Base-by-base conservation (phyloP, 345 rosid species). In the Boechera divaricarpa region DNA sequence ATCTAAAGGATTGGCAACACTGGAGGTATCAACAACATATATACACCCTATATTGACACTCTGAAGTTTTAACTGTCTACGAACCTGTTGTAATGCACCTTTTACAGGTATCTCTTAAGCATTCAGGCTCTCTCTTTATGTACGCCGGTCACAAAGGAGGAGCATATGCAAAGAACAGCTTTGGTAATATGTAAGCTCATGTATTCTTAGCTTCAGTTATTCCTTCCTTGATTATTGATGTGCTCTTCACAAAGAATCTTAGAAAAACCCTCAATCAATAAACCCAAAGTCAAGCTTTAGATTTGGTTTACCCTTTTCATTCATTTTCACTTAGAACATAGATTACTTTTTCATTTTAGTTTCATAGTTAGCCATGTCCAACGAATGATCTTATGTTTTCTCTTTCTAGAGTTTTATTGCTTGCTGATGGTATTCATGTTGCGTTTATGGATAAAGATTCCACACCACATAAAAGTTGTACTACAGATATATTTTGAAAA, bases 81-180 rank as follows among this genome's bases (percentile, higher is more conserved):
- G 51, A n/a, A 36, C 47, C 8, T 80, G 15, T 61, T 67, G 59
- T 63, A 58, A 77, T 78, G 32, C 38, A 41, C 66, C 65, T 80
- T 57, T 55, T 48, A 67, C 87, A 94, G 98, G 98, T 94, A 67
- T 85, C 98, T 9, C 91, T 92, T 41, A 94, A 94, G 83, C 99
- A 94, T 67, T 94, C 99, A 53, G 99, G 99, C 58, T 94, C 99
- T 45, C 98, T 94, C 65, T 94, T 94, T 80, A 94, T 94, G 99
- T 94, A 92, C 49, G 98, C 98, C 4, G 98, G 99, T 44, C 79
- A 83, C 58, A 82, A 77, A 52, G 98, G 98, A 64, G 99, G 99
- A 79, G 98, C 99, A 58, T 94, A 92, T 92, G 99, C 99, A 79
- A 94, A 94, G 85, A 94, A 94, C 81, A 94, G 99, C 86, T 94